Evolutionary conservation across 2,329 filamentous ascomycete species (phyloP), one percentile per base, ranked within the genome.

Genomic region (Diplodia corticola): DNA sequence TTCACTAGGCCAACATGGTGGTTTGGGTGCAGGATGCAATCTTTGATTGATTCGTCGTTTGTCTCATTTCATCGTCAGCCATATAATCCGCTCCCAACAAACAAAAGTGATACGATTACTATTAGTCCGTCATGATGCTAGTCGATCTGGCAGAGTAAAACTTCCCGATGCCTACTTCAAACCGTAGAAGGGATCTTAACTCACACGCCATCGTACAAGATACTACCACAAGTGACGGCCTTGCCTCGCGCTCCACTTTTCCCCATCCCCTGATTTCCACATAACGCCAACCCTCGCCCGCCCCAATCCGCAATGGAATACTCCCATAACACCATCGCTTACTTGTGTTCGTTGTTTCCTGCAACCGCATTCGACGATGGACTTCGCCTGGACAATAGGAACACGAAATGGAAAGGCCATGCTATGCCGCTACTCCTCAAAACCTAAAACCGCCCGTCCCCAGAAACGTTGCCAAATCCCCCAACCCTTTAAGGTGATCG

Each of bases 381-480:
- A n/a, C 7, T 20, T 44, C 12, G 5, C 10, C 40, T n/a, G n/a
- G 40, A n/a, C 3, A 44, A 44, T 44, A 44, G n/a, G 40, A 44
- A 44, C 40, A 44, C 40, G 40, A 44, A 44, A 44, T n/a, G 10
- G 17, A 44, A 44, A 44, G 17, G 40, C 17, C 40, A 44, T 44
- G 40, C 40, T 4, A 20, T 20, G 40, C 40, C 40, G 7, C 17
- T 44, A n/a, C 40, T 22, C 37, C 40, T 61, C 44, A 61, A 24
- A 35, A 61, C 26, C 57, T 61, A 17, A 61, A 49, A 17, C 60
- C 60, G 22, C 33, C 50, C 15, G 50, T 55, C 33, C 63, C 63
- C n/a, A 64, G 7, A 20, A 64, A 55, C 13, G 50, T 48, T 9
- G 63, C 63, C 24, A 64, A 15, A 26, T 64, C 63, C 4, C 17